Evolutionary conservation across 129 eudicot genomes (phyloP).

Genomic region (Scalesia atractyloides): DNA sequence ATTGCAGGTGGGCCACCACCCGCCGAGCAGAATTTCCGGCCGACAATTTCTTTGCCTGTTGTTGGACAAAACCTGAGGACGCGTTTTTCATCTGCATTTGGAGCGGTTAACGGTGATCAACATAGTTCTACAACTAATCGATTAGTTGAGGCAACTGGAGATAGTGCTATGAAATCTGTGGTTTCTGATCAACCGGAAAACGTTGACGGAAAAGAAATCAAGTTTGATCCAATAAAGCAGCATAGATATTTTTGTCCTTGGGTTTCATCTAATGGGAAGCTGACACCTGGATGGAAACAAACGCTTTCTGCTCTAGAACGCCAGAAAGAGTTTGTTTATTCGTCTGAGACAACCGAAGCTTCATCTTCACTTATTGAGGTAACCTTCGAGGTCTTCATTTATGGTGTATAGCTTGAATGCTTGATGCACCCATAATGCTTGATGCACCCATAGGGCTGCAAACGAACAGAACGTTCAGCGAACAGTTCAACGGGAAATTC

Average conservation of each 20-base stretch:
- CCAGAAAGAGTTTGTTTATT: constrained; percentile 53
- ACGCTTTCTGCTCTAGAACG: constrained; percentile 70
- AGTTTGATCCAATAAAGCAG: constrained; percentile 86
- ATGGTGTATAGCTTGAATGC: not conserved
- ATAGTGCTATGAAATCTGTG: constrained; percentile 27
- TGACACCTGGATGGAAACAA: constrained; percentile 80
- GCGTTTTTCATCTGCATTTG: constrained; percentile 47
- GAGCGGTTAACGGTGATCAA: constrained; percentile 24
- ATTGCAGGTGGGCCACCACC: constrained; percentile 99
- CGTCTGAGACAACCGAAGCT: constrained; percentile 39
- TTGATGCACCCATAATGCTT: no score
- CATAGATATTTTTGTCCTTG: constrained; percentile 97
- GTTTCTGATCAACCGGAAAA: constrained; percentile 24
- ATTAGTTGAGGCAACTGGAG: constrained; percentile 23
- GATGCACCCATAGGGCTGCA: no score
- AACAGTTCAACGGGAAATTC: no score
- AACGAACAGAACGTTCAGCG: no score
- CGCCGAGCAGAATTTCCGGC: constrained; percentile 76
- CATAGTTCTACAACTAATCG: constrained; percentile 25
- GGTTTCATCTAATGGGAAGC: constrained; percentile 60
- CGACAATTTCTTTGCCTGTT: constrained; percentile 79
- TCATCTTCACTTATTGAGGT: constrained; percentile 84
- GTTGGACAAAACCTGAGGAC: constrained; percentile 80
- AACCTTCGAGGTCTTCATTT: constrained; percentile 19
- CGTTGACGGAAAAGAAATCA: constrained; percentile 39